Base-by-base conservation (phyloP, 2,329 filamentous ascomycete species). In the Venturia carpophila region DNA sequence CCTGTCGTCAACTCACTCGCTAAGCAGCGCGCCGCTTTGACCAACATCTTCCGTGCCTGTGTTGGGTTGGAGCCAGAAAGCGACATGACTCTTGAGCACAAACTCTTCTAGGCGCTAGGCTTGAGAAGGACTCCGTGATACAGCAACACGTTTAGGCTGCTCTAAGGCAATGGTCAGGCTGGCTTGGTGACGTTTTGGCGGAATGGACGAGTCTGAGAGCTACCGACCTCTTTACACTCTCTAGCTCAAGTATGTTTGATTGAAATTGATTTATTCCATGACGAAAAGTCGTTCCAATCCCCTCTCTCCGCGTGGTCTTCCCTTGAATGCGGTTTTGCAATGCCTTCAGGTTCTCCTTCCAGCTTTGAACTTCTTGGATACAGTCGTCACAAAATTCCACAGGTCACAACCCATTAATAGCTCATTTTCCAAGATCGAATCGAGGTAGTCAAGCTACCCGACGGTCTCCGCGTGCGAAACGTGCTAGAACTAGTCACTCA, bases 51-150 rank as follows among this genome's bases (percentile, higher is more conserved):
- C 87, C 92, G 93, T 73, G 94, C 94, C 69, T 97, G 93, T 74
- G 88, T 99, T 72, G 94, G 94, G 69, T 85, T 99, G 67, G 91
- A 97, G 83, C 94, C 94, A 19, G 94, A 99, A 84, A 94, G 88
- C 66, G 94, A 99, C 77, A 99, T 99, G 94, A 97, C 92, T 49
- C 85, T 97, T 64, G 94, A 99, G 84, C 93, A 97, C 83, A 99
- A 97, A 87, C 85, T 97, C 69, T 92, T 97, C 76, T 75, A 56
- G 49, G 21, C 24, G n/a, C 24, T 24, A 11, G 9, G 45, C n/a
- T 24, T 49, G 6, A 10, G 2, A n/a, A 49, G 45, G n/a, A 34
- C 30, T 6, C 3, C 3, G 30, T 34, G 3, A 34, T 34, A 34
- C 30, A 3, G 30, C 30, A 34, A 15, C 42, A 13, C 7, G 5